These are phyloP conservation scores for Kodamaea derodonti DNA, from an alignment of 1,139 yeast genomes.

Conservation along the genomic window DNA sequence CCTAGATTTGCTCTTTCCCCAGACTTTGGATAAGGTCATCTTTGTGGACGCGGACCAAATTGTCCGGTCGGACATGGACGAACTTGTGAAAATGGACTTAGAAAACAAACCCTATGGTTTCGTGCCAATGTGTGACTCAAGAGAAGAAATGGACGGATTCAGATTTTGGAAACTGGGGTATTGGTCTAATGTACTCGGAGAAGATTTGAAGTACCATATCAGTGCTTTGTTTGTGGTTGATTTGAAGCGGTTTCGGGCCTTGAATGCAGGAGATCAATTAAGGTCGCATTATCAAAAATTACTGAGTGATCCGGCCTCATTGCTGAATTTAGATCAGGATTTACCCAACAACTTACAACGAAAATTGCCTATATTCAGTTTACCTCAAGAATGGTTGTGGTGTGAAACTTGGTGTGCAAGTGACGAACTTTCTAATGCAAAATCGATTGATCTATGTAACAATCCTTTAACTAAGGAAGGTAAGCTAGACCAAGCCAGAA, in stretches of 20 bases:
- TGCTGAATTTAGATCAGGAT: conserved; percentile 87
- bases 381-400: conserved; percentile 88
- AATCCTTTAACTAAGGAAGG: conserved; percentile 79
- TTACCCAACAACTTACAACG: conserved; percentile 82
- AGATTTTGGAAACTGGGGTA: conserved; percentile 94
- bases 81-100: conserved; percentile 60
- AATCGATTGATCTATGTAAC: conserved; percentile 78
- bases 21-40: conserved; percentile 65
- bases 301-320: conserved; percentile 73
- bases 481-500: conserved; percentile 66
- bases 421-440: conserved; percentile 55
- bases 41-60: conserved; percentile 87
- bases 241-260: conserved; percentile 56
- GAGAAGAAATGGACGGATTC: conserved; percentile 77
- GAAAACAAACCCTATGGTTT: conserved; percentile 82
- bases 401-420: conserved; percentile 93
- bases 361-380: conserved; percentile 60
- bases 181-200: conserved; percentile 67
- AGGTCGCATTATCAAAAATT: conserved; percentile 85
- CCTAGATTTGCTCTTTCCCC: conserved; percentile 84
- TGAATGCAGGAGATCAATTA: conserved; percentile 72
- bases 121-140: conserved; percentile 84
- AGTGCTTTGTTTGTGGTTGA: conserved; percentile 85
- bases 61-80: conserved; percentile 68
- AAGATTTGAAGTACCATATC: conserved; percentile 67